Evolutionary conservation across 1,139 yeast genomes (phyloP), one percentile per base, ranked within the genome.

Genomic region (Kurtzmaniella quercitrusa): DNA sequence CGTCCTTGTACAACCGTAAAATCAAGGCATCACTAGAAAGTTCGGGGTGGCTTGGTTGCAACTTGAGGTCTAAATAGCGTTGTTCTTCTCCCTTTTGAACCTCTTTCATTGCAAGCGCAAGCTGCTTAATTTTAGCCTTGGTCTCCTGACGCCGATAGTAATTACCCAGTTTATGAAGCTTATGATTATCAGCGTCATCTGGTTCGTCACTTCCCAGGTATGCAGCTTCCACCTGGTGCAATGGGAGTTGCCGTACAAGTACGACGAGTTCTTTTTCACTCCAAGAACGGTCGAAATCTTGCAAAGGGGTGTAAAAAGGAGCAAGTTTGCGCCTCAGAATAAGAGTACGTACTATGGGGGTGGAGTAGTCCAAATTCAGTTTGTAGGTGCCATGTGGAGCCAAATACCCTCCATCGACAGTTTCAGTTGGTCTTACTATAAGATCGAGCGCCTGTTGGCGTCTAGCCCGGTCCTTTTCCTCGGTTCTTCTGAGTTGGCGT

Each of bases 321-420:
- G 98, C 91, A 38, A 93, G 56, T 50, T 74, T 76, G 37, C 98
- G 75, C 38, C 55, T 53, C 4, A 63, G 52, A 18, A 91, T 85
- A 34, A 87, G 65, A 20, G 67, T 74, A 39, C 88, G 76, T 8
- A 91, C 96, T 2, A 84, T 70, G 32, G 78, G 78, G 14, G 86
- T 77, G 55, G 84, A 78, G 63, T 80, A 93, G 59, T 87, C 96
- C 47, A 87, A 73, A 44, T 84, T 80, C 46, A 84, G 72, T 50
- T 76, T 78, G 61, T 91, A 91, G 26, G 88, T 87, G 1, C 96
- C 97, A 62, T 76, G 88, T 0, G 97, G 96, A 1, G 95, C 96
- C 49, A 85, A 61, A 54, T 63, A 84, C 0, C 93, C 94, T 12
- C 94, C 94, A 61, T 85, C 93, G 11, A 84, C 88, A 44, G 66